phyloP scores from a whole-genome alignment of 148 eudicot genomes.

The Amaranthus hypochondriacus region DNA sequence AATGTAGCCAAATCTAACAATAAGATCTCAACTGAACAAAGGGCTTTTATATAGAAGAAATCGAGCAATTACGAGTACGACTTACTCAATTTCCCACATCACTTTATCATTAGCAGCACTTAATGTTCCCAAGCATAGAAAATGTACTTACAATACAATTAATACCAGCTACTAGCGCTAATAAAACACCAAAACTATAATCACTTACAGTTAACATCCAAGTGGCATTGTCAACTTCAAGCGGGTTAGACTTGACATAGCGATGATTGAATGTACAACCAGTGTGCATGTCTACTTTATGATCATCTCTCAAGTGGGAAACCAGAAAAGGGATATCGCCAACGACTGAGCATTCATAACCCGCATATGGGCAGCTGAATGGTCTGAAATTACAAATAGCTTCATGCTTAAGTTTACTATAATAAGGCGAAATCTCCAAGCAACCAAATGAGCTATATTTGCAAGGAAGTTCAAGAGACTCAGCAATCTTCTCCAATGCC shows the following conservation, averaged over 20 bases:
- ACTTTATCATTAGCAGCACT: background rate
- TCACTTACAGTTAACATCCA: conserved; percentile 39
- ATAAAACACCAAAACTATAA: background rate
- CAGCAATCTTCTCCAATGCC: conserved; percentile 38
- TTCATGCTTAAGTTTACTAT: conserved; percentile 38
- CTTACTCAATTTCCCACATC: background rate
- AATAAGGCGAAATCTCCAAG: conserved; percentile 31
- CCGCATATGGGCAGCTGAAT: conserved; percentile 37
- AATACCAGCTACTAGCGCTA: background rate
- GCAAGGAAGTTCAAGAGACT: conserved; percentile 41
- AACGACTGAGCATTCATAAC: conserved; percentile 37
- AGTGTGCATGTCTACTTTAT: conserved; percentile 40
- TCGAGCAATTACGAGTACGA: background rate
- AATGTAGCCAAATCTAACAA: background rate
- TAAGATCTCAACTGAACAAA: background rate
- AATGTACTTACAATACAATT: background rate
- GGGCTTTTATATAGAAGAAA: background rate
- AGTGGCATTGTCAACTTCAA: conserved; percentile 39
- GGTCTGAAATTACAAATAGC: conserved; percentile 32
- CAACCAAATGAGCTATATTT: conserved; percentile 33
- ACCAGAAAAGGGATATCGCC: conserved; percentile 37
- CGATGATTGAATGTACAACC: conserved; percentile 43
- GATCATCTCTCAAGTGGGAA: conserved; percentile 35
- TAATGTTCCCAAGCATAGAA: background rate
- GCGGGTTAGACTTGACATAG: conserved; percentile 38